Evolutionary conservation across 805 yeast species (phyloP), one percentile per base, ranked within the genome.

Genomic region (Geotrichum ghanense): DNA sequence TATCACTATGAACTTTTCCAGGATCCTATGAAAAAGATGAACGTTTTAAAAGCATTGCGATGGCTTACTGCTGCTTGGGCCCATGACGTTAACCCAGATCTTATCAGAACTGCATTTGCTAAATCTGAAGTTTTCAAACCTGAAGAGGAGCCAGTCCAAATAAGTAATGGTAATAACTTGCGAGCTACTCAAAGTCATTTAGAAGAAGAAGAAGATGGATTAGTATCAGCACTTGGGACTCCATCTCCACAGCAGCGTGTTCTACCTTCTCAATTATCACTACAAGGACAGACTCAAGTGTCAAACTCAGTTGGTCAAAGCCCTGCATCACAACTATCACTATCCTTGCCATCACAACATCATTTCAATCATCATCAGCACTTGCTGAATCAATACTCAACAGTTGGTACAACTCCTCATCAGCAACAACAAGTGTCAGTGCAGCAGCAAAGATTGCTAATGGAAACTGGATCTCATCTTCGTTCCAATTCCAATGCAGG

Each of bases 31-130:
- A 34, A 43, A n/a, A 40, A 19, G 3, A 47, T 44, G n/a, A 40
- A 42, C 21, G 42, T 44, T 14, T 47, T 20, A 22, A 21, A 44
- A 21, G 46, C 45, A 21, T 41, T 47, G 16, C 44, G 46, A 20
- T 47, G 50, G 50, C 44, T 44, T 3, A 44, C 41, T 14, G 31
- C 39, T 25, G 46, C 45, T 10, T 47, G 50, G 50, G 40, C 25
- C 37, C 50, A 47, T 39, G 47, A 47, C 16, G 31, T 47, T n/a
- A 31, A 19, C 16, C 37, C 37, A 16, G 19, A 31, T 16, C 14
- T 31, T n/a, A 31, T 31, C 4, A 9, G 16, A 31, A 31, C 19
- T 31, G 37, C 37, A 6, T 31, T 31, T 31, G 14, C 37, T n/a
- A 31, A 31, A 31, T 31, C 37, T 31, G 37, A 31, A 12, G 37